These are phyloP conservation scores for Pleodorina starrii DNA, from an alignment of 139 green algal genomes.

Conservation along the genomic window DNA sequence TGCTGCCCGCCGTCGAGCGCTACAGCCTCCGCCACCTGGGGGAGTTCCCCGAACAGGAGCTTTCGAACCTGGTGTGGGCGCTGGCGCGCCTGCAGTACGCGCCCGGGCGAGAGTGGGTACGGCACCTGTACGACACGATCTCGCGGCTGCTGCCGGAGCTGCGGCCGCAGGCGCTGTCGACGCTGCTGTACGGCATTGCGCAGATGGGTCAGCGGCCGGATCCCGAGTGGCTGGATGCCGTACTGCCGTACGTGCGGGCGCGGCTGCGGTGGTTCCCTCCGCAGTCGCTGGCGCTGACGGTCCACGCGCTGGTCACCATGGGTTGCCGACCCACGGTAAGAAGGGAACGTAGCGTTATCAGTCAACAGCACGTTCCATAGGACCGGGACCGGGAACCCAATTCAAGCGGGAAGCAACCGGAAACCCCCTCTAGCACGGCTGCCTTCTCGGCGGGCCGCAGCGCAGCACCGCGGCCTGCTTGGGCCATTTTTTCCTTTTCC, in stretches of 20 bases:
- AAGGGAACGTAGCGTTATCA: no score
- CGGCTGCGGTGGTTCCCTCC: neutral
- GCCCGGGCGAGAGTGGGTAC: neutral
- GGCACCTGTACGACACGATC: neutral
- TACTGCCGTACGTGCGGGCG: neutral
- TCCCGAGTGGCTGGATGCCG: neutral
- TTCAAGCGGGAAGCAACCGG: no score
- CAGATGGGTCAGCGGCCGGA: constrained; percentile 9
- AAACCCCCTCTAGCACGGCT: no score
- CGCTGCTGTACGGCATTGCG: constrained; percentile 19
- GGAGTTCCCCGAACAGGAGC: neutral
- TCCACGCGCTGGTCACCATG: constrained; percentile 19
- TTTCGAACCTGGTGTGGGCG: constrained; percentile 38
- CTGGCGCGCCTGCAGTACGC: constrained; percentile 36
- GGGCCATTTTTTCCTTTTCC: no score
- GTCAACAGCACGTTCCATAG: no score
- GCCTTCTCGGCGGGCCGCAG: no score
- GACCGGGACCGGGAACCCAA: no score
- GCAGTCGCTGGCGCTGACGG: constrained; percentile 15
- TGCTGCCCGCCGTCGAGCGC: constrained; percentile 18
- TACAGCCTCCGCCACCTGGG: neutral
- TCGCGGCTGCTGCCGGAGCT: neutral
- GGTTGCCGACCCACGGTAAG: constrained; percentile 7
- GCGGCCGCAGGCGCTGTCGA: constrained; percentile 39
- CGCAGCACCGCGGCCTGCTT: no score